phyloP scores from a whole-genome alignment of 352 stramenopile genomes.

The Pythium aristosporum region DNA sequence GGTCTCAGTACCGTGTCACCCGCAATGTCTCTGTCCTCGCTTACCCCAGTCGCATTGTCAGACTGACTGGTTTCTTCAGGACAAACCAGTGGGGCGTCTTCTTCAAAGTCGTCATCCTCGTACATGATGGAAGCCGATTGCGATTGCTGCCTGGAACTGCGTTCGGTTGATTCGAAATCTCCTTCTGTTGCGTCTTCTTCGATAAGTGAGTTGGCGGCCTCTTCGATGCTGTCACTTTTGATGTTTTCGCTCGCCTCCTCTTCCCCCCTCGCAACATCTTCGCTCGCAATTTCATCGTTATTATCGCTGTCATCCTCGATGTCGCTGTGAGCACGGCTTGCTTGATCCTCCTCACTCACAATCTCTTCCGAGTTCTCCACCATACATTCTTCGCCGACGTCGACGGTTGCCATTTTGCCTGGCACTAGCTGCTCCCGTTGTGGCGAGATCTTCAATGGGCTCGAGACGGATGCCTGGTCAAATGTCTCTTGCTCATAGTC shows the following conservation, averaged over 20 bases:
- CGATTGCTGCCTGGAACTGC: neutral
- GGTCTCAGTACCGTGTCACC: neutral
- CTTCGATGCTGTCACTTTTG: neutral
- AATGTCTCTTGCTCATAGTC: slow-evolving; percentile 45
- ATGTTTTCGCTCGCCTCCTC: neutral
- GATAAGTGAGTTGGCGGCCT: neutral
- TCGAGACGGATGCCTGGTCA: slow-evolving; percentile 24
- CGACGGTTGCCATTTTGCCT: neutral
- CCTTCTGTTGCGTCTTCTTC: slow-evolving; percentile 5
- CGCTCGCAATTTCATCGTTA: neutral
- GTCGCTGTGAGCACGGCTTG: neutral
- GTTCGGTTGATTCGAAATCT: neutral
- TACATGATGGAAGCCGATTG: slow-evolving; percentile 11
- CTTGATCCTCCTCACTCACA: neutral
- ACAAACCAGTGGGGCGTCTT: neutral
- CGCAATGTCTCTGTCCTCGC: neutral
- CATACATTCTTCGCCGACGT: neutral
- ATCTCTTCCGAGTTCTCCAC: slow-evolving; percentile 2
- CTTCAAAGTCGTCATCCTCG: slow-evolving; percentile 20
- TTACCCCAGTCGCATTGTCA: neutral
- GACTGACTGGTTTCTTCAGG: neutral
- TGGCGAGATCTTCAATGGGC: neutral
- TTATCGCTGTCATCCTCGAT: neutral
- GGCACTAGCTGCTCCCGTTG: neutral
- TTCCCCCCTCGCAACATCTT: neutral